Evolutionary conservation across 225 moss, liverwort and hornwort species (phyloP).

Genomic region (Marchantia polymorpha): DNA sequence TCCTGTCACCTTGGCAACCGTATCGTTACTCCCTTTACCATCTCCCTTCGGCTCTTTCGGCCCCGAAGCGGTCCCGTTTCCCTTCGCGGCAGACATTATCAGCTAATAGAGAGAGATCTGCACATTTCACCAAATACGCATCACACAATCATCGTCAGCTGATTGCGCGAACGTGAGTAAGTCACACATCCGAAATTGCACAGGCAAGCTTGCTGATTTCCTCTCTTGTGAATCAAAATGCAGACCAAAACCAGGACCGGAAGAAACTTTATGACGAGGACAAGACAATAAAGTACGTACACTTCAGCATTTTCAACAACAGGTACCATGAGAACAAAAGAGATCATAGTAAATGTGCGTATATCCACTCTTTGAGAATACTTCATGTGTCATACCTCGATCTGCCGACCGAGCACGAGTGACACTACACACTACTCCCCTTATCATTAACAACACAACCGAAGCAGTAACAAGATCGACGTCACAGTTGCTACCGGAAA

Average conservation of each 20-base stretch:
- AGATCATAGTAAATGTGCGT: too few relatives aligned
- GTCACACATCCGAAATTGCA: background rate
- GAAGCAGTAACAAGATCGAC: too few relatives aligned
- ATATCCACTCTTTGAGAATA: too few relatives aligned
- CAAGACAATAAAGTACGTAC: background rate
- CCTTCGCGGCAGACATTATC: slow-evolving; percentile 16
- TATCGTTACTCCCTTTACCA: slow-evolving; percentile 24
- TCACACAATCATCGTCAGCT: background rate
- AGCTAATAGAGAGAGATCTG: background rate
- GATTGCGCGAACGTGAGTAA: too few relatives aligned
- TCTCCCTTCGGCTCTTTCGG: slow-evolving; percentile 22
- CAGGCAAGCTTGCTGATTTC: background rate
- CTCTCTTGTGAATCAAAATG: background rate
- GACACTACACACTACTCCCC: too few relatives aligned
- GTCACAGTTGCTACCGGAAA: too few relatives aligned
- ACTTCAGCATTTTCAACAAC: background rate
- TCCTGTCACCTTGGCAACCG: slow-evolving; percentile 30
- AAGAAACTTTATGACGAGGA: background rate
- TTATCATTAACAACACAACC: too few relatives aligned
- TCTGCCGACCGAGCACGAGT: too few relatives aligned
- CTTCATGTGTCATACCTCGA: too few relatives aligned
- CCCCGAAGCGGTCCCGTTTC: slow-evolving; percentile 8
- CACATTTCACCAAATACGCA: background rate
- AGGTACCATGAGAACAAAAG: too few relatives aligned
- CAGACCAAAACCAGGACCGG: background rate